Percentiles rank a stretch among this genome's conserved stretches.
Conservation (phyloP, 345 rosid species). For the Erucastrum elatum region DNA sequence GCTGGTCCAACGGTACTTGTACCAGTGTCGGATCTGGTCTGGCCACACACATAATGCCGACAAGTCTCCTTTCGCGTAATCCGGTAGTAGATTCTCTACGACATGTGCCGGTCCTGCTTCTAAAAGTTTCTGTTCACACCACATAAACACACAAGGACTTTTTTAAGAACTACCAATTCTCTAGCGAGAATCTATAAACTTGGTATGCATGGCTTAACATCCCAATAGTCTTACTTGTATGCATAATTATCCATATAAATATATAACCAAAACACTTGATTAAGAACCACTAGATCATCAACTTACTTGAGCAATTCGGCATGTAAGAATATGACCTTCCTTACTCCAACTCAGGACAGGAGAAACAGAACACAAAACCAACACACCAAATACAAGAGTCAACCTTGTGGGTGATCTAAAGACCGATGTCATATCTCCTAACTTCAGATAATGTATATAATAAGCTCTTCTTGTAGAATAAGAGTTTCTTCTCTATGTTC, state of each 20-base stretch:
- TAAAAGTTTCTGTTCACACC: constrained; percentile 50
- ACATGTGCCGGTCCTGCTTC: constrained; percentile 73
- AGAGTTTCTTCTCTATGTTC: neutral
- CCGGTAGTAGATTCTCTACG: constrained; percentile 69
- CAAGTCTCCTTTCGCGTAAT: constrained; percentile 75
- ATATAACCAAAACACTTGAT: neutral
- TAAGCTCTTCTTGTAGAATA: constrained; percentile 33
- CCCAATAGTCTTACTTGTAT: neutral
- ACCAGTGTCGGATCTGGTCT: constrained; percentile 63
- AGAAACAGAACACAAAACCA: constrained; percentile 44
- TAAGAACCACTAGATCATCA: neutral
- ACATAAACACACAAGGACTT: neutral
- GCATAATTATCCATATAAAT: neutral
- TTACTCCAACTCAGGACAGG: constrained; percentile 75
- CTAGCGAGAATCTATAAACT: neutral
- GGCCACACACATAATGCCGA: constrained; percentile 89
- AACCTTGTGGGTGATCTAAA: constrained; percentile 30
- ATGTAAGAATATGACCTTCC: constrained; percentile 88
- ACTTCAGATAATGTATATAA: constrained; percentile 2
- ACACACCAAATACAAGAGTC: constrained; percentile 33
- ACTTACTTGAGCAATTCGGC: constrained; percentile 84
- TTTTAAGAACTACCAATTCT: constrained; percentile 3
- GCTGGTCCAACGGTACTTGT: constrained; percentile 75
- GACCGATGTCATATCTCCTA: constrained; percentile 17
- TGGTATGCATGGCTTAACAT: neutral